These are phyloP conservation scores for Juncus effusus DNA, from an alignment of 176 grass and related monocot genomes.

Conservation along the genomic window DNA sequence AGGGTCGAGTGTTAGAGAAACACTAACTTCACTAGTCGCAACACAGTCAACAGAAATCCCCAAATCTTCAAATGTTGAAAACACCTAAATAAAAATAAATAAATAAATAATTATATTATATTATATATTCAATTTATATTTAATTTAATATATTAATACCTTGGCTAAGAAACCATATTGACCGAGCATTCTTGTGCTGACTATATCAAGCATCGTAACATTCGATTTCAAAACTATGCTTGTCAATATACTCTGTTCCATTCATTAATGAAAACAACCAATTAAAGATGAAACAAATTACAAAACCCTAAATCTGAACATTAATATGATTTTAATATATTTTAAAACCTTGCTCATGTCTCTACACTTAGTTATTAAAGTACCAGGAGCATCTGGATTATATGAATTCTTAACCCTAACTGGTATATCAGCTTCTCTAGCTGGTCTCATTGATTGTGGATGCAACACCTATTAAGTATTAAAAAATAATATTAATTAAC, in stretches of 20 bases:
- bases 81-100: slow-evolving; percentile 48
- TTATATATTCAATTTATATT: neutral
- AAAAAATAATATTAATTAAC: neutral
- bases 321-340: neutral
- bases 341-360: slow-evolving; percentile 83
- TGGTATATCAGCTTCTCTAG: slow-evolving; percentile 80
- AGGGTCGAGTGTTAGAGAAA: slow-evolving; percentile 76
- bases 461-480: slow-evolving; percentile 67
- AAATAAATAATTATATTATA: slow-evolving; percentile 2
- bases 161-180: slow-evolving; percentile 94
- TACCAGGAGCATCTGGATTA: slow-evolving; percentile 84
- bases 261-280: neutral
- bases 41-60: slow-evolving; percentile 95
- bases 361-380: slow-evolving; percentile 85
- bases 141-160: slow-evolving; percentile 31
- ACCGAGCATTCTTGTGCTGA: slow-evolving; percentile 91
- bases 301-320: slow-evolving; percentile 12
- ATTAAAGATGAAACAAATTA: slow-evolving; percentile 9
- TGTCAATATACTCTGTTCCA: slow-evolving; percentile 70
- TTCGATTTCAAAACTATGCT: slow-evolving; percentile 98
- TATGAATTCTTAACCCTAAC: slow-evolving; percentile 98
- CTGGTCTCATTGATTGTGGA: slow-evolving; percentile 95
- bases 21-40: slow-evolving; percentile 97
- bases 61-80: slow-evolving; percentile 97
- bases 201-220: slow-evolving; percentile 96